Conservation (phyloP, 2,329 filamentous ascomycete genomes). For the Neopestalotiopsis clavispora region DNA sequence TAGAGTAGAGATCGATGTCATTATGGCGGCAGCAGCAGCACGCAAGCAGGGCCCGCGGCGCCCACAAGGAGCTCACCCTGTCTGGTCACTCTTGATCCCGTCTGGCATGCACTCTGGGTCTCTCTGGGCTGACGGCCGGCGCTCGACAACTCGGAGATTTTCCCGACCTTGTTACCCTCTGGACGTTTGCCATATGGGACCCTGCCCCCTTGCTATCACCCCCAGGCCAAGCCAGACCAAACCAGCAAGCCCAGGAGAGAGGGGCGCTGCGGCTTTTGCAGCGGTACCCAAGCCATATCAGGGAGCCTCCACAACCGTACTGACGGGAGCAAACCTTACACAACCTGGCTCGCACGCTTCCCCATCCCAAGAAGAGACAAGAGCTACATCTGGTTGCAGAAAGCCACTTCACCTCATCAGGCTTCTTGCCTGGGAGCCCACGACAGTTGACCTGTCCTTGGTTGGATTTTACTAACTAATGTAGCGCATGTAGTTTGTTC, state of each 20-base stretch:
- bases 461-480: neutral
- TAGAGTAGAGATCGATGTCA: neutral
- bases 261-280: conserved; percentile 7
- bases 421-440: neutral
- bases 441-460: neutral
- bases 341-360: neutral
- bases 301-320: conserved; percentile 3
- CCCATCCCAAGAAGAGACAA: neutral
- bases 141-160: conserved; percentile 17
- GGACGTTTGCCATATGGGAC: conserved; percentile 6
- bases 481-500: neutral
- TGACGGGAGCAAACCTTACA: conserved; percentile 4
- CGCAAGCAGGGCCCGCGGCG: neutral
- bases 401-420: neutral
- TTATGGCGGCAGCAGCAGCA: neutral
- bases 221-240: neutral
- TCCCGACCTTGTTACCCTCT: conserved; percentile 14
- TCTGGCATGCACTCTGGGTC: neutral
- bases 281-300: conserved; percentile 11
- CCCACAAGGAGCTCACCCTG: conserved; percentile 12
- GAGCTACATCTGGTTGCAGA: neutral
- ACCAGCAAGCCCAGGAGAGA: neutral
- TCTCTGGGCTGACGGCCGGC: neutral
- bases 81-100: neutral
- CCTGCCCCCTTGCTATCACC: neutral